Evolutionary conservation across 192 early-diverging fungal genomes (phyloP), one percentile per base, ranked within the genome.

Genomic region (Backusella australiensis): DNA sequence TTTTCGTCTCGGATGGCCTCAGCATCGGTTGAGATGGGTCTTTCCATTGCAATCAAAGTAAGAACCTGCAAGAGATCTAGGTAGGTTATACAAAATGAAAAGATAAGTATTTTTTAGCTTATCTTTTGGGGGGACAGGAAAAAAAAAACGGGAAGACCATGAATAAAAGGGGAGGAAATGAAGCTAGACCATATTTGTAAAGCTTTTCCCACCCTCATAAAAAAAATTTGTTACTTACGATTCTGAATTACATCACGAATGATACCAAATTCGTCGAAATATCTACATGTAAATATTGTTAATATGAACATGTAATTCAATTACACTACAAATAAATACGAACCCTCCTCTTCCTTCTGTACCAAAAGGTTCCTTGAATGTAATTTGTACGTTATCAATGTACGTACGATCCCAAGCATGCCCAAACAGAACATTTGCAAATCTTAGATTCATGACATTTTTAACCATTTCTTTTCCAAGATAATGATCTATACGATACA

Each of bases 401-500:
- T 91, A 89, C 38, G 87, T 84, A 49, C 92, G 89, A 84, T 96
- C 92, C 97, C 97, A 99, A 73, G 96, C 88, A 19, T 94, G 89
- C 17, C 95, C 94, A 83, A 97, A 96, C 67, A 99, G 93, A 6
- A 95, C 88, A 82, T 99, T 99, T 69, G 94, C 95, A 80, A 99
- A 98, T 35, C 97, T 90, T 69, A 99, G 79, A 6, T 94, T 91
- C 88, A 97, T 93, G 69, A 99, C 84, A 83, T 97, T 97, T 85
- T 99, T 99, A 76, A 99, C 96, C 97, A 99, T 99, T 81, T 99
- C 97, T 82, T 99, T 99, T 75, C 97, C 97, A 42, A 99, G 90
- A 77, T 99, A 99, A 83, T 99, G 97, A 82, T 99, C 97, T 76
- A 99, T 99, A 71, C 97, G 93, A 88, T 96, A 98, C 68, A 97